These are phyloP conservation scores for Nicotiana noctiflora DNA, from an alignment of 257 asterid species.

Conservation along the genomic window DNA sequence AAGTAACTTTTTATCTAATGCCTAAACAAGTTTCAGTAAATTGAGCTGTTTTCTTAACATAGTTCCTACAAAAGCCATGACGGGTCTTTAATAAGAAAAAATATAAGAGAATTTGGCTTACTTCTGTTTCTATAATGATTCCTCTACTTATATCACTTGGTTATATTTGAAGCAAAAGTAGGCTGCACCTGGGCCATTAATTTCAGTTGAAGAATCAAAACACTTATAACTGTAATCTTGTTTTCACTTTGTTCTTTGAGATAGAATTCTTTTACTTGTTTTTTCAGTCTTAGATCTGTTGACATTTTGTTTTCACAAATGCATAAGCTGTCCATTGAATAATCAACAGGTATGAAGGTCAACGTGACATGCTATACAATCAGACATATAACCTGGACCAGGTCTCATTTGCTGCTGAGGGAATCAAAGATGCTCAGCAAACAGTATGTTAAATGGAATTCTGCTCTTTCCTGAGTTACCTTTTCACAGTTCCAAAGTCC, in stretches of 20 bases:
- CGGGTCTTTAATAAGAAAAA: background rate
- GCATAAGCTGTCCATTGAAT: background rate
- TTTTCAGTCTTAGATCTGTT: background rate
- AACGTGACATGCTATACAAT: conserved; percentile 88
- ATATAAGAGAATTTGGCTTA: background rate
- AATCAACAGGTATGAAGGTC: conserved; percentile 84
- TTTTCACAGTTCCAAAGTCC: background rate
- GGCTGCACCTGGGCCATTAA: background rate
- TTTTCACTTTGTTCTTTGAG: background rate
- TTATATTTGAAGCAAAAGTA: background rate
- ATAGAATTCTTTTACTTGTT: background rate
- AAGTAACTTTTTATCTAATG: no score
- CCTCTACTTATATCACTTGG: background rate
- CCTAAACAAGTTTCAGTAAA: no score
- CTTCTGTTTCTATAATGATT: background rate
- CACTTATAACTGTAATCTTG: background rate
- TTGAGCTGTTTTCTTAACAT: background rate
- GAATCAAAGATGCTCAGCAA: conserved; percentile 95
- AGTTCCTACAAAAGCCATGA: background rate
- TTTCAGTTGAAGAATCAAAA: background rate
- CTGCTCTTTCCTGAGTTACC: background rate
- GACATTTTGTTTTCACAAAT: background rate
- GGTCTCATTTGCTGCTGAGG: conserved; percentile 96
- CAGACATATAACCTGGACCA: conserved; percentile 90
- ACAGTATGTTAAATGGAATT: conserved; percentile 52